phyloP scores from a whole-genome alignment of 2,329 filamentous ascomycete genomes.

The Truncatella angustata region DNA sequence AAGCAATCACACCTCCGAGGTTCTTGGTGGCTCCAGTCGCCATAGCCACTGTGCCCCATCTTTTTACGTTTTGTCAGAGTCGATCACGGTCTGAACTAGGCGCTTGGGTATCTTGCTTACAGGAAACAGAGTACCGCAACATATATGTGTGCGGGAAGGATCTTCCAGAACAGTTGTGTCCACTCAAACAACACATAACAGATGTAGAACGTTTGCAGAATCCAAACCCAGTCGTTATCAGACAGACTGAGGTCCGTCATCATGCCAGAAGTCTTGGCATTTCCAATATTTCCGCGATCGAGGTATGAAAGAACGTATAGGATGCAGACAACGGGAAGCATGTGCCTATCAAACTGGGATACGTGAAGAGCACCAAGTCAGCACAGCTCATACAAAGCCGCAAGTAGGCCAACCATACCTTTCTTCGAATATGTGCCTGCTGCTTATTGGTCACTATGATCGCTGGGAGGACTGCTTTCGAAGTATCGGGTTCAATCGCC shows the following conservation, averaged over 20 bases:
- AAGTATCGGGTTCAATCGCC: background rate
- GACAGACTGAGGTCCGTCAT: conserved; percentile 53
- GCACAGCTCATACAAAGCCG: too few species aligned
- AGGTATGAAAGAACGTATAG: too few species aligned
- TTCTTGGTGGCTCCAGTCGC: conserved; percentile 41
- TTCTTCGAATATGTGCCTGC: background rate
- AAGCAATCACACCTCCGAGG: conserved; percentile 40
- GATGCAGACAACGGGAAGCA: too few species aligned
- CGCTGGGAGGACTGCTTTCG: background rate
- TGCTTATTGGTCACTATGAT: background rate
- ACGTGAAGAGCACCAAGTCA: too few species aligned
- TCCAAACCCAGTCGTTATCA: conserved; percentile 55
- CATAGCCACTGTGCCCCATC: conserved; percentile 49
- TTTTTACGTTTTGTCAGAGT: too few species aligned
- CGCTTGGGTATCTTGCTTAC: too few species aligned
- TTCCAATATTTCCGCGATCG: conserved; percentile 50
- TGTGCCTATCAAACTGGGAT: too few species aligned
- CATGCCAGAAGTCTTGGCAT: conserved; percentile 63
- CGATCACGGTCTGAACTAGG: too few species aligned
- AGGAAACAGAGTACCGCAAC: too few species aligned
- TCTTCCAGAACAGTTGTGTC: conserved; percentile 40
- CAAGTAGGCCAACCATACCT: too few species aligned
- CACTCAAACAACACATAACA: conserved; percentile 59
- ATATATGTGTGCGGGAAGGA: conserved; percentile 40
- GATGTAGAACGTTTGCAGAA: conserved; percentile 60